Percentiles rank a stretch among this genome's conserved stretches.
Evolutionary conservation across 1,284 basidiomycete genomes (phyloP).

Genomic region (Trichosporon sp.): DNA sequence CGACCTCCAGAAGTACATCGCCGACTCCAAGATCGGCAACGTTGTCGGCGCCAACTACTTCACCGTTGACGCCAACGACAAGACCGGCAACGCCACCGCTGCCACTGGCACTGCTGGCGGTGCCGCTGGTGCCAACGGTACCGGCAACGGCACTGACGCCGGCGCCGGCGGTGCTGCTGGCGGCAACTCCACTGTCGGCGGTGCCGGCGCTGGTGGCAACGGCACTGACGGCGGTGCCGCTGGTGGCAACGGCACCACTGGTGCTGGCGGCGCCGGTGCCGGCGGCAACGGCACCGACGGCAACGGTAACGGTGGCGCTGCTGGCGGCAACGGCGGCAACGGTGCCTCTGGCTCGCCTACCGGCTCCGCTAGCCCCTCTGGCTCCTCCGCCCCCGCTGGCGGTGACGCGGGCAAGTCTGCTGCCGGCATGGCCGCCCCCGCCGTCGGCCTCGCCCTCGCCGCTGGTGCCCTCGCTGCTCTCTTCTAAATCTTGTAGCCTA

Average conservation of each 20-base stretch:
- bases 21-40: slow-evolving; percentile 49
- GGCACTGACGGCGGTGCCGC: slow-evolving; percentile 17
- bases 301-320: not conserved
- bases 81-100: slow-evolving; percentile 64
- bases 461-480: slow-evolving; percentile 37
- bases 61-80: slow-evolving; percentile 62
- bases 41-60: slow-evolving; percentile 66
- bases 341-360: not conserved
- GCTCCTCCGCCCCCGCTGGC: slow-evolving; percentile 22
- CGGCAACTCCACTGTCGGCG: slow-evolving; percentile 2
- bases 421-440: slow-evolving; percentile 13
- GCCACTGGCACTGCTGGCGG: slow-evolving; percentile 42
- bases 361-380: not conserved
- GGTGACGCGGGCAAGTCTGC: slow-evolving; percentile 16
- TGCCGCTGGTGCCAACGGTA: slow-evolving; percentile 27
- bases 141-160: slow-evolving; percentile 14
- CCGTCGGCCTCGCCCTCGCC: slow-evolving; percentile 33
- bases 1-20: slow-evolving; percentile 57
- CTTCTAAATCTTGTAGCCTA: slow-evolving; percentile 31
- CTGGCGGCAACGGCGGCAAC: not conserved
- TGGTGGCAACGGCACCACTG: slow-evolving; percentile 6
- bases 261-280: slow-evolving; percentile 2
- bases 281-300: slow-evolving; percentile 4
- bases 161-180: not conserved
- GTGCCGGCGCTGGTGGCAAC: slow-evolving; percentile 15